Percentiles rank a stretch among this genome's conserved stretches.
These are phyloP conservation scores for Jimgerdemannia lactiflua DNA, from an alignment of 192 early-diverging fungal species.

Conservation along the genomic window DNA sequence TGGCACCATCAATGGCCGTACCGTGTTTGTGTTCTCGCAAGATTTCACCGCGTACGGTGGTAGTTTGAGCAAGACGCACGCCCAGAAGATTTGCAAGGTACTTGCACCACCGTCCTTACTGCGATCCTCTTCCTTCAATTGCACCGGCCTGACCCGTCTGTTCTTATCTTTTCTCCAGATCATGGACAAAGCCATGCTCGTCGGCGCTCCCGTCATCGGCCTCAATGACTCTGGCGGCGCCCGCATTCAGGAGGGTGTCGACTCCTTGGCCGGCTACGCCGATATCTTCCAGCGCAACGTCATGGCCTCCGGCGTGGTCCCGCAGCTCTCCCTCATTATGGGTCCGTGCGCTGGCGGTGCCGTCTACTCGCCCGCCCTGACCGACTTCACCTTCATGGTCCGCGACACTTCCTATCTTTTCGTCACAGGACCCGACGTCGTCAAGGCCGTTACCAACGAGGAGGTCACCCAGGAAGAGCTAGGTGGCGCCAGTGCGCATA, in stretches of 20 bases:
- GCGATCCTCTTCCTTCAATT: too few relatives aligned
- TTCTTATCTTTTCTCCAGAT: conserved; percentile 14
- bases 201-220: conserved; percentile 93
- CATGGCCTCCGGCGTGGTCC: conserved; percentile 87
- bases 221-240: conserved; percentile 98
- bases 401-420: conserved; percentile 92
- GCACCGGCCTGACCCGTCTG: background rate
- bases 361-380: conserved; percentile 96
- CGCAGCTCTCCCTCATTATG: conserved; percentile 97
- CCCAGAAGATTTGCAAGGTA: conserved; percentile 87
- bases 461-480: conserved; percentile 92
- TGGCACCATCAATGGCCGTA: conserved; percentile 89
- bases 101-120: background rate
- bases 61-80: conserved; percentile 82
- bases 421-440: conserved; percentile 96
- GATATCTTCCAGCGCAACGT: conserved; percentile 98
- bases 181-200: conserved; percentile 91
- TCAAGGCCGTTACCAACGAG: conserved; percentile 95
- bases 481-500: conserved; percentile 89
- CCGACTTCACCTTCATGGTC: conserved; percentile 98
- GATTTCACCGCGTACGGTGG: conserved; percentile 96
- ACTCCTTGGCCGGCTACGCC: conserved; percentile 92
- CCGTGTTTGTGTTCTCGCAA: conserved; percentile 89
- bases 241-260: conserved; percentile 97
- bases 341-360: conserved; percentile 97